Conservation (phyloP, 75 land plant species). For the Selaginella moellendorffii region DNA sequence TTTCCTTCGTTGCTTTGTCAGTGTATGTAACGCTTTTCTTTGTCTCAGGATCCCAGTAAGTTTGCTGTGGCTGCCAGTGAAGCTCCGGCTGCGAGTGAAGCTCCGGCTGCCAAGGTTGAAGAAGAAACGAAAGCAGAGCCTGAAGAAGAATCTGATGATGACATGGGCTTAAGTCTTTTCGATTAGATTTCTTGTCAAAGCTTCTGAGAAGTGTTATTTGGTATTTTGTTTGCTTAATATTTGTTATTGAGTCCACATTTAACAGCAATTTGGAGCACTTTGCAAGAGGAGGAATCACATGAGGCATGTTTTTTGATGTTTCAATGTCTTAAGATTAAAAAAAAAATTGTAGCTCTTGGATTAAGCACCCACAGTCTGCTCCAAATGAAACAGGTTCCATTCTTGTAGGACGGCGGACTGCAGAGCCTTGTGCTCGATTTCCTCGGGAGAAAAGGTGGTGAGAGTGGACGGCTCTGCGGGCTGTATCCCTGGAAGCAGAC, state of each 20-base stretch:
- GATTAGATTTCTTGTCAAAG: no score
- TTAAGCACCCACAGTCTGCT: no score
- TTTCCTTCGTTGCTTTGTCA: conserved; percentile 11
- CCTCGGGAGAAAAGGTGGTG: conserved; percentile 71
- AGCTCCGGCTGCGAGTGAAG: conserved; percentile 14
- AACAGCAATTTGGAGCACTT: no score
- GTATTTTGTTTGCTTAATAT: no score
- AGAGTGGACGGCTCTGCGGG: conserved; percentile 86
- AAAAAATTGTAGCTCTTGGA: no score
- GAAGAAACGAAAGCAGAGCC: conserved; percentile 49
- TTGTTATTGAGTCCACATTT: no score
- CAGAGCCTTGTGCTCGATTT: conserved; percentile 84
- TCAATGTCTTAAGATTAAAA: no score
- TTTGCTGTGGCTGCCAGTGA: conserved; percentile 40
- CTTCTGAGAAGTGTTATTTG: no score
- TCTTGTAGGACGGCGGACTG: conserved; percentile 91
- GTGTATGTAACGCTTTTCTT: neutral
- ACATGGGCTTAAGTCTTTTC: conserved; percentile 49
- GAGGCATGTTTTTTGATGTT: no score
- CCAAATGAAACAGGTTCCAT: conserved; percentile 73
- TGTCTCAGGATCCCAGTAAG: conserved; percentile 41
- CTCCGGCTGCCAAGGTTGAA: conserved; percentile 31
- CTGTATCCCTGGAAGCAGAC: conserved; percentile 20
- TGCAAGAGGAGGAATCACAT: no score
- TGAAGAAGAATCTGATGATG: no score